A percentile compares a stretch with the other conserved stretches of the same genome.
Conservation (phyloP, 176 grass and related monocot genomes). For the Alopecurus myosuroides region DNA sequence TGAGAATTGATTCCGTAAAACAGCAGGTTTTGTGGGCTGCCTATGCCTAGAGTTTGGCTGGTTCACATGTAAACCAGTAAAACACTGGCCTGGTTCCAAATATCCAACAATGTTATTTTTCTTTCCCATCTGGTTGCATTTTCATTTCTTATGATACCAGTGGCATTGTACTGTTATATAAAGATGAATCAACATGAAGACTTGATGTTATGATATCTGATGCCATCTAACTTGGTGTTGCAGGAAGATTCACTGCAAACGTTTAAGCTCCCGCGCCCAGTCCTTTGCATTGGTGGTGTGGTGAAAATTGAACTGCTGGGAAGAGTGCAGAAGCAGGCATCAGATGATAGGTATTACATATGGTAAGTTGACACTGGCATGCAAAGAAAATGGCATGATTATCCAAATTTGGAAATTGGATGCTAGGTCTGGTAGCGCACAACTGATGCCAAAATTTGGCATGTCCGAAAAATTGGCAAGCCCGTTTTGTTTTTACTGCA, state of each 20-base stretch:
- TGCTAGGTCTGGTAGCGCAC: background rate
- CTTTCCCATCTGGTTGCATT: background rate
- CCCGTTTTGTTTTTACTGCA: background rate
- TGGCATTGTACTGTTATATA: background rate
- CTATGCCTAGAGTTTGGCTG: background rate
- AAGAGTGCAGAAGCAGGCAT: slow-evolving; percentile 55
- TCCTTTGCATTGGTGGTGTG: slow-evolving; percentile 77
- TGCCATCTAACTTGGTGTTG: slow-evolving; percentile 7
- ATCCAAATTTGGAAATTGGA: slow-evolving; percentile 19
- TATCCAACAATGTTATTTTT: background rate
- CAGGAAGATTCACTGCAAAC: slow-evolving; percentile 66
- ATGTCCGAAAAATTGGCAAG: background rate
- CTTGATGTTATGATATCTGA: slow-evolving; percentile 1
- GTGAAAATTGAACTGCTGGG: slow-evolving; percentile 76
- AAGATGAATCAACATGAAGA: background rate
- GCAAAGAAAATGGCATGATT: background rate
- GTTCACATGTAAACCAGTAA: background rate
- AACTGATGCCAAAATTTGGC: background rate
- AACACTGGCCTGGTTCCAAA: background rate
- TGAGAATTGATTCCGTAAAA: background rate
- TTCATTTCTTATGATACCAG: background rate
- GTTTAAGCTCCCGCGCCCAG: slow-evolving; percentile 65
- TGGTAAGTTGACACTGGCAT: slow-evolving; percentile 43
- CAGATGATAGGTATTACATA: slow-evolving; percentile 74
- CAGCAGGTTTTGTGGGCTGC: background rate